Evolutionary conservation across 371 early-diverging fungal species (phyloP).

Genomic region (Mucor racemosus): DNA sequence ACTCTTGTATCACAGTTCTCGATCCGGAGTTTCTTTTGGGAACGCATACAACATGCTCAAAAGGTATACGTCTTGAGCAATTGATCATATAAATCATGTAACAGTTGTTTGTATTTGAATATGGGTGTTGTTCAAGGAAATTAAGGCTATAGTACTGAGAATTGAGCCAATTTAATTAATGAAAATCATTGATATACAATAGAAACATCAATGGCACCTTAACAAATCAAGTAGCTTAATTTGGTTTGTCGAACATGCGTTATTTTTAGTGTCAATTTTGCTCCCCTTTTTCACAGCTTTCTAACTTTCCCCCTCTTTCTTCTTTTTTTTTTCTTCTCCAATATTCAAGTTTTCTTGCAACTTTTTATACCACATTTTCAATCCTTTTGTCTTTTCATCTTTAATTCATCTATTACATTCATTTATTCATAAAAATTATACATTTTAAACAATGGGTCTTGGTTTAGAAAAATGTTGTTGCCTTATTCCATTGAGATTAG

Average conservation of each 20-base stretch:
- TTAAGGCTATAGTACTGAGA: neutral
- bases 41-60: neutral
- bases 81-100: neutral
- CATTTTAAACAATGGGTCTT: slow-evolving; percentile 37
- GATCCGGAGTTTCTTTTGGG: neutral
- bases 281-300: neutral
- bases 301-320: slow-evolving; percentile 6
- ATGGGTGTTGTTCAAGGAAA: neutral
- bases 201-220: neutral
- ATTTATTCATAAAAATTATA: slow-evolving; percentile 11
- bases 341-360: neutral
- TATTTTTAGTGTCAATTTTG: slow-evolving; percentile 7
- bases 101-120: neutral
- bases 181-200: no score
- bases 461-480: slow-evolving; percentile 56
- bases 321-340: slow-evolving; percentile 11
- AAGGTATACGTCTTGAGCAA: neutral
- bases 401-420: neutral
- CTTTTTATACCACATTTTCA: neutral
- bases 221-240: slow-evolving; percentile 9
- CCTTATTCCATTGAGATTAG: slow-evolving; percentile 50
- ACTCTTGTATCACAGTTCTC: slow-evolving; percentile 1
- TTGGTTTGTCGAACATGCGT: slow-evolving; percentile 7
- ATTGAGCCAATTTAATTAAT: neutral
- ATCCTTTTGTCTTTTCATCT: neutral